phyloP scores from a whole-genome alignment of 805 yeast species.

The Metschnikowia colocasiae region DNA sequence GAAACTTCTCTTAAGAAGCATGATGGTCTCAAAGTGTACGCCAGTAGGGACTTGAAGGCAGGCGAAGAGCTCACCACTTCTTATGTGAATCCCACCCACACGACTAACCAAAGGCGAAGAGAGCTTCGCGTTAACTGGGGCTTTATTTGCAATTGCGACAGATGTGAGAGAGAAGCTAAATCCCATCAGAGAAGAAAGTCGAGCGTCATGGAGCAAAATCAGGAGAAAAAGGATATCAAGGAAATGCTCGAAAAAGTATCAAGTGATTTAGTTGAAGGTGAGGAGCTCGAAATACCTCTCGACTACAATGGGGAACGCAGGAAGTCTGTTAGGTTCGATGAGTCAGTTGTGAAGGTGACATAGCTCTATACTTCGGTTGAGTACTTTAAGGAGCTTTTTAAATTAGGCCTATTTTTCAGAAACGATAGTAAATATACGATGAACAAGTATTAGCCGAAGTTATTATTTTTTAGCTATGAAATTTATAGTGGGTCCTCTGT shows the following conservation, averaged over 20 bases:
- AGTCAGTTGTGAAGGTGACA: conserved; percentile 39
- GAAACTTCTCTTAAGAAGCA: conserved; percentile 40
- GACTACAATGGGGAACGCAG: conserved; percentile 43
- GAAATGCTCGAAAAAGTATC: conserved; percentile 41
- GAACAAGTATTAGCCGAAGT: background rate
- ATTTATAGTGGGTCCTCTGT: background rate
- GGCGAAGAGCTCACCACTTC: conserved; percentile 69
- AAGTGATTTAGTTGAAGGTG: conserved; percentile 35
- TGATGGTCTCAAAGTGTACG: conserved; percentile 52
- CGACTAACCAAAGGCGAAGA: conserved; percentile 59
- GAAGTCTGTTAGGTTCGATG: conserved; percentile 65
- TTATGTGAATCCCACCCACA: conserved; percentile 65
- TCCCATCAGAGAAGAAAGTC: conserved; percentile 46
- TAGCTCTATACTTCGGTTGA: background rate
- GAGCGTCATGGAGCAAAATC: conserved; percentile 21
- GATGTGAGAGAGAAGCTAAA: conserved; percentile 58
- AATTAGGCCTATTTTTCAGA: background rate
- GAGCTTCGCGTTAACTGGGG: conserved; percentile 76
- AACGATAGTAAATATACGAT: background rate
- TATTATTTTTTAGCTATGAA: background rate
- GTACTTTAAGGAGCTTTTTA: no score
- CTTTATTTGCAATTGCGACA: conserved; percentile 62
- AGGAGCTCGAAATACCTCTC: conserved; percentile 46
- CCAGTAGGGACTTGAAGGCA: conserved; percentile 52
- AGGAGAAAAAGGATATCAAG: conserved; percentile 38